Base-by-base conservation (phyloP, 2,329 filamentous ascomycete species). In the Dactylonectria macrodidyma region DNA sequence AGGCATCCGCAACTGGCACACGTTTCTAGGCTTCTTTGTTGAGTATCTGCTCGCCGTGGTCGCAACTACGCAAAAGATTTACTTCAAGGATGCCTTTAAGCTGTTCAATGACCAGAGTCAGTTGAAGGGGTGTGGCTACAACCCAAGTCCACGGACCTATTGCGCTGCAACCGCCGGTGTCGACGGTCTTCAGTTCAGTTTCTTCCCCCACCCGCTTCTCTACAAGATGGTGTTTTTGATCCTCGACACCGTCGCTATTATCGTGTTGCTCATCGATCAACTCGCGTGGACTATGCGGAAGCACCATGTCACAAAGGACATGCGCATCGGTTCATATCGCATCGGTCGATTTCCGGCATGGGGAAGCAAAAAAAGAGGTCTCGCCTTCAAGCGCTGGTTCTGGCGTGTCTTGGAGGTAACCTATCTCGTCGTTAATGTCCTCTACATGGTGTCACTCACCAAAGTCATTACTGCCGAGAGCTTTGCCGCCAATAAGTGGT, bases 1-100 rank as follows among this genome's bases (percentile, higher is more conserved):
- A 52, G 80, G 80, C 14, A 82, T 82, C 44, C 78, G 79, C 34
- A 82, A 81, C 61, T 82, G 80, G 80, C 80, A 82, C 47, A 82
- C 80, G 1, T 82, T 82, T 57, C 59, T 82, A 8, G 80, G 80
- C n/a, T 82, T 82, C 73, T 76, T 78, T 19, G 76, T 79, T 60
- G 80, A 82, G 59, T 82, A 82, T 55, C 54, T 82, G 5, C 76
- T 82, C 2, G 80, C 80, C 44, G 77, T 81, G 57, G 73, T 82
- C n/a, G 80, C 80, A 11, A 77, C 80, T 3, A 79, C 77, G 12
- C 80, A 82, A 59, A 79, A 78, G 63, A 75, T 82, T 26, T 75
- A 75, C 57, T 81, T 81, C 59, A 69, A 72, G 7, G 77, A 79
- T 16, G 79, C 78, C 1, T 80, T 82, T 59, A 73, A 75, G 19